Conservation (phyloP, 2,329 filamentous ascomycete genomes). For the Botrytis byssoidea region DNA sequence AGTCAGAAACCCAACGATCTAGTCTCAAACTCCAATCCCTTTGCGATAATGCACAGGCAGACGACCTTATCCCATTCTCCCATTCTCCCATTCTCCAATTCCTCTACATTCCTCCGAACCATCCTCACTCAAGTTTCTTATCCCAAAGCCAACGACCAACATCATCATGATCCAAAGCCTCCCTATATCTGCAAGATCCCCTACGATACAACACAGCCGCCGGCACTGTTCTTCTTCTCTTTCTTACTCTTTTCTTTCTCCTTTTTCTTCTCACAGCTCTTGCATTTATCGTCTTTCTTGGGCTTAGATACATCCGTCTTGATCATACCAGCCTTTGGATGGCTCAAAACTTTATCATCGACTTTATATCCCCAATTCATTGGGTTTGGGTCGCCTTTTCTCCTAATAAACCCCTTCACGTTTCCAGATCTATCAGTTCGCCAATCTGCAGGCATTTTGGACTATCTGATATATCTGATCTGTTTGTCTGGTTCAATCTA, state of each 20-base stretch:
- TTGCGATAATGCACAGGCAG: background rate
- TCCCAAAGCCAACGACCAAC: background rate
- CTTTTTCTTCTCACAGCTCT: background rate
- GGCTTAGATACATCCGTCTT: background rate
- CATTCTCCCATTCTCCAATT: background rate
- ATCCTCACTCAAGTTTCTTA: too few species aligned
- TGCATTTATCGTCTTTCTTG: background rate
- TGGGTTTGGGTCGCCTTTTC: conserved; percentile 5
- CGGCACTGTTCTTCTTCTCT: background rate
- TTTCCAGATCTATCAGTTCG: background rate
- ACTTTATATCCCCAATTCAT: background rate
- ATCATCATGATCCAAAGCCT: background rate
- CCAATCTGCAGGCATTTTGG: background rate
- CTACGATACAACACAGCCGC: background rate
- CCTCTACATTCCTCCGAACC: background rate
- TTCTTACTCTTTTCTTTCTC: background rate
- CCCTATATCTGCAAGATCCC: too few species aligned
- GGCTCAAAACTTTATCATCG: background rate
- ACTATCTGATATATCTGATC: background rate
- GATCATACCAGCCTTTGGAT: background rate
- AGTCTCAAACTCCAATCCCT: background rate
- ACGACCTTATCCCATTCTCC: background rate
- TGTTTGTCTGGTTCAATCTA: background rate
- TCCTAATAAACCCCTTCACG: background rate
- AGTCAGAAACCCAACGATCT: background rate